Conservation (phyloP, 805 yeast genomes). For the Kodamaea leandrae region DNA sequence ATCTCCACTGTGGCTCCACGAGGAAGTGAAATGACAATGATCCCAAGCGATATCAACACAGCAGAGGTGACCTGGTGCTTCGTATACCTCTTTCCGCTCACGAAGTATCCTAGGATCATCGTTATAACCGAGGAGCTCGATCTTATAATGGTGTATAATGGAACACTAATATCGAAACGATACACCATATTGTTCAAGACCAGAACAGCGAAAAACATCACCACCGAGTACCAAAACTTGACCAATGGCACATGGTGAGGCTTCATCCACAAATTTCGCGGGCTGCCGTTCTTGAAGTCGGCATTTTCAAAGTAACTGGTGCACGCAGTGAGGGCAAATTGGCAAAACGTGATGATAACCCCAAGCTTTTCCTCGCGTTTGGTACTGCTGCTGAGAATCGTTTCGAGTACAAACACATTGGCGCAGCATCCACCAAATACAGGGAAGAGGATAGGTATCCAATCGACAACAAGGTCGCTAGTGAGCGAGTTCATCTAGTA, state of each 20-base stretch:
- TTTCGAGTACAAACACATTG: slow-evolving; percentile 63
- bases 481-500: neutral
- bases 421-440: slow-evolving; percentile 75
- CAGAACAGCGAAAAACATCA: slow-evolving; percentile 50
- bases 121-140: slow-evolving; percentile 64
- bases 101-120: slow-evolving; percentile 53
- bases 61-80: slow-evolving; percentile 49
- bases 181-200: slow-evolving; percentile 58
- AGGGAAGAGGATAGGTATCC: slow-evolving; percentile 19
- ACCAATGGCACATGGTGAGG: slow-evolving; percentile 40
- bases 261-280: slow-evolving; percentile 27
- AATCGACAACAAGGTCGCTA: slow-evolving; percentile 1
- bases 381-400: slow-evolving; percentile 32
- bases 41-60: slow-evolving; percentile 52
- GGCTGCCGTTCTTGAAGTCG: slow-evolving; percentile 18
- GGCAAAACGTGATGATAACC: slow-evolving; percentile 53
- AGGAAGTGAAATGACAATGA: slow-evolving; percentile 38
- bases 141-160: slow-evolving; percentile 64
- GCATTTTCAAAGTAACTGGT: slow-evolving; percentile 37
- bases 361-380: slow-evolving; percentile 38
- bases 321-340: slow-evolving; percentile 39
- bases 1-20: neutral
- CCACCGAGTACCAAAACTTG: slow-evolving; percentile 46
- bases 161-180: slow-evolving; percentile 56
- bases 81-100: slow-evolving; percentile 44